Base-by-base conservation (phyloP, 108 stramenopile genomes). In the Conticribra guillardii region DNA sequence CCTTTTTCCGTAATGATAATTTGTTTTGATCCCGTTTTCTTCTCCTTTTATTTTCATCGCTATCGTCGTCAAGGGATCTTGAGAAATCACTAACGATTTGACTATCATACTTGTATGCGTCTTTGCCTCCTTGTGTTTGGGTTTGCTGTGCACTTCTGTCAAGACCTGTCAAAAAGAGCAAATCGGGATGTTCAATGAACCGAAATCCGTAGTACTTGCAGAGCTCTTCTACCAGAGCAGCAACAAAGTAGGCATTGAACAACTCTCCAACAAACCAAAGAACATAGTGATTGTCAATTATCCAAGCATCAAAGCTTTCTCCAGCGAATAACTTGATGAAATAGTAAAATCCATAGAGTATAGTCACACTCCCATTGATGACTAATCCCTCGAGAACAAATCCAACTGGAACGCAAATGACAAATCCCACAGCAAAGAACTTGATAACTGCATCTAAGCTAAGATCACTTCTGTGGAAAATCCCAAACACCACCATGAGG, bases 141-240 rank as follows among this genome's bases (percentile, higher is more conserved):
- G 85, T 80, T 53, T 89, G 85, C 30, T 87, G 80, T 11, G 81
- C 74, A 31, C 71, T 80, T 44, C 85, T 77, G 41, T 84, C 84
- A 8, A 94, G 75, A 32, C 93, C 93, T 19, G 93, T 94, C 46
- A 94, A 64, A 62, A 94, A 94, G 27, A 92, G 69, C 18, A 94
- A 67, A 57, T 94, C 93, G 0, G 93, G 93, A 78, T 94, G 93
- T 53, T 94, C 93, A 3, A 94, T 77, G 21, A 82, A 82, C 27
- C 93, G 87, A 57, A 94, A 94, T 17, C 88, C 88, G 74, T 92
- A 94, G 71, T 94, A 94, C 66, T 94, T 94, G 83, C 89, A 94
- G 4, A 94, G 60, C 60, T 94, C 93, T 70, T 94, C 93, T 0
- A 87, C 85, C 0, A 90, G 62, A 1, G 93, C 86, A 11, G 93